Conservation (phyloP, 2,329 filamentous ascomycete genomes). For the Aspergillus vadensis region DNA sequence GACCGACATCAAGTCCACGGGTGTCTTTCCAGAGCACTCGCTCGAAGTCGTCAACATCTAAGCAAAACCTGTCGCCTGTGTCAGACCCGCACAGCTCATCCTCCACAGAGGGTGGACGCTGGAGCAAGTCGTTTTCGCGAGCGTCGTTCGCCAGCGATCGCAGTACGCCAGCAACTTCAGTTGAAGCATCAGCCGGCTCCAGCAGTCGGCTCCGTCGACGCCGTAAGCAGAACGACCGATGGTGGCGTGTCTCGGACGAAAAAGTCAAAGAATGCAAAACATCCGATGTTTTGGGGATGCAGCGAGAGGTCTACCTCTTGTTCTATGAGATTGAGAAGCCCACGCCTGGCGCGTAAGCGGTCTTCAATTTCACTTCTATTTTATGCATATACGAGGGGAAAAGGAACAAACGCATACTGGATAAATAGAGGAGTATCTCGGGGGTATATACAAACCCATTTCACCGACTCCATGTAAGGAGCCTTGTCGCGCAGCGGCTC, state of each 20-base stretch:
- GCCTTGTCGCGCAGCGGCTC: background rate
- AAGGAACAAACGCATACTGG: background rate
- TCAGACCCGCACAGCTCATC: constrained; percentile 31
- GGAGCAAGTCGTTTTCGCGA: constrained; percentile 29
- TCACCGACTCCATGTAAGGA: background rate
- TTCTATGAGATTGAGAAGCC: constrained; percentile 84
- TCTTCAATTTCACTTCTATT: background rate
- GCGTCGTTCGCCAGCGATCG: constrained; percentile 28
- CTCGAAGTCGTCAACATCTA: constrained; percentile 30
- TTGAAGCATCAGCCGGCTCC: constrained; percentile 24
- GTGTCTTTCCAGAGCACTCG: constrained; percentile 36
- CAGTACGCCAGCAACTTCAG: constrained; percentile 28
- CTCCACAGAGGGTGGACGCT: constrained; percentile 25
- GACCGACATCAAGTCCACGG: constrained; percentile 36
- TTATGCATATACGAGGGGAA: background rate
- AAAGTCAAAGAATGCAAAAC: constrained; percentile 95
- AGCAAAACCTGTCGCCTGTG: constrained; percentile 26
- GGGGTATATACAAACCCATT: background rate
- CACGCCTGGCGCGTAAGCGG: background rate
- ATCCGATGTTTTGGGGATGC: constrained; percentile 85
- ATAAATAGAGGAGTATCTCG: background rate
- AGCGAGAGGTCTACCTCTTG: constrained; percentile 90
- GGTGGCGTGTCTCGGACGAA: constrained; percentile 98
- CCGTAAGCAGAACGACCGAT: constrained; percentile 69
- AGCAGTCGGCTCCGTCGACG: constrained; percentile 56